These are phyloP conservation scores for Dichotomopilus funicola DNA, from an alignment of 2,329 filamentous ascomycete genomes.

Conservation along the genomic window DNA sequence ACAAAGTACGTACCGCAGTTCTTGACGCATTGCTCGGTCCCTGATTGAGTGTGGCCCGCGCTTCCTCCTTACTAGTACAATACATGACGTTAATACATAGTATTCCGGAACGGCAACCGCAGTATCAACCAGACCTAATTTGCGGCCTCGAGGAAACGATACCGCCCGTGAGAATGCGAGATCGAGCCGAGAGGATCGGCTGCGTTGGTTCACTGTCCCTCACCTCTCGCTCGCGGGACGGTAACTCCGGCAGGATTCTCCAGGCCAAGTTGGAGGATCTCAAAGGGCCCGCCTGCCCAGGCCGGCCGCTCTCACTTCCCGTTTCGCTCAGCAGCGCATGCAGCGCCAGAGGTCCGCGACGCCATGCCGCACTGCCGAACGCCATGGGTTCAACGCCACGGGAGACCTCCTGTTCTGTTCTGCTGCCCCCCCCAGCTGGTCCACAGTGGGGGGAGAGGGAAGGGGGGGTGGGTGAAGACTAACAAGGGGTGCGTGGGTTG, in stretches of 20 bases:
- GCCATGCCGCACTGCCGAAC: conserved; percentile 26
- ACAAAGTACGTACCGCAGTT: not conserved
- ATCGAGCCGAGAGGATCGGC: too few relatives aligned
- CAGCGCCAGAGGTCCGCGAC: conserved; percentile 16
- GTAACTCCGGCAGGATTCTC: conserved; percentile 5
- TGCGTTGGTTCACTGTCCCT: not conserved
- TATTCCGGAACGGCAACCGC: too few relatives aligned
- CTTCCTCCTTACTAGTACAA: too few relatives aligned
- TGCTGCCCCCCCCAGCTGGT: conserved; percentile 6
- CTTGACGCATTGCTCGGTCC: not conserved
- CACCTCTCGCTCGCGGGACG: not conserved
- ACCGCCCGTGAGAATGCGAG: too few relatives aligned
- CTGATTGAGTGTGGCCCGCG: too few relatives aligned
- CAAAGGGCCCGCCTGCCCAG: conserved; percentile 7
- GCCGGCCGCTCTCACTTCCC: conserved; percentile 13
- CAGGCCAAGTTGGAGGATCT: conserved; percentile 13
- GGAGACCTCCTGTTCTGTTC: conserved; percentile 6
- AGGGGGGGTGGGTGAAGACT: conserved; percentile 16
- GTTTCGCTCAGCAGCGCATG: conserved; percentile 18
- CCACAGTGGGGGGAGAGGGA: not conserved
- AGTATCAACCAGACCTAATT: too few relatives aligned
- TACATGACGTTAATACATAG: too few relatives aligned
- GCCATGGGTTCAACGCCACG: conserved; percentile 17
- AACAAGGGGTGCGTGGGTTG: not conserved
- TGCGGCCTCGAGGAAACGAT: too few relatives aligned